These are phyloP conservation scores for Solanum neorickii DNA, from an alignment of 257 asterid genomes.

Conservation along the genomic window DNA sequence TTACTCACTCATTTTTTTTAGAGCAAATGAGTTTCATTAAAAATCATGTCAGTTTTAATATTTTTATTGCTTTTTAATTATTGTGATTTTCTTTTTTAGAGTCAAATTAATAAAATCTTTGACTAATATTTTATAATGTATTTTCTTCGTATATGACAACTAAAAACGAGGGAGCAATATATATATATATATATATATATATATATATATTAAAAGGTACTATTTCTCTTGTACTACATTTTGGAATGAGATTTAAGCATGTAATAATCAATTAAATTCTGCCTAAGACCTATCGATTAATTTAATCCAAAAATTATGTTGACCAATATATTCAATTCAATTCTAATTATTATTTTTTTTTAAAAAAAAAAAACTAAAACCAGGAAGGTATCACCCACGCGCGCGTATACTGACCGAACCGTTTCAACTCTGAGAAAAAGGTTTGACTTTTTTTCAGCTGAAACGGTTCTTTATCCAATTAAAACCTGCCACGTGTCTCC, in stretches of 20 bases:
- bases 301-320: not conserved
- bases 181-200: no score
- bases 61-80: fast-evolving
- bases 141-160: no score
- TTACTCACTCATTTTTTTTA: not conserved
- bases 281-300: not conserved
- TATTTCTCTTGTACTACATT: not conserved
- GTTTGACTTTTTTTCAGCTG: conserved; percentile 29
- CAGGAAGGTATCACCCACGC: not conserved
- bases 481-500: conserved; percentile 22
- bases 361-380: not conserved
- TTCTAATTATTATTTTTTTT: not conserved
- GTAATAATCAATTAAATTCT: not conserved
- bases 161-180: no score
- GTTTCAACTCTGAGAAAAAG: conserved; percentile 5
- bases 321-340: not conserved
- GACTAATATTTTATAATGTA: no score
- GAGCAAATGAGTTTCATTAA: not conserved
- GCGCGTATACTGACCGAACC: not conserved
- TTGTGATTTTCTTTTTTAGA: no score
- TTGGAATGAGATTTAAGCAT: not conserved
- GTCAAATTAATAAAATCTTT: fast-evolving
- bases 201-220: not conserved
- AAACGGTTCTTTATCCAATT: conserved; percentile 21
- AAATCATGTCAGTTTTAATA: not conserved